Percentiles rank a stretch among this genome's conserved stretches.
These are phyloP conservation scores for Cryptosporidium parvum DNA, from an alignment of 169 alveolate species.

Conservation along the genomic window DNA sequence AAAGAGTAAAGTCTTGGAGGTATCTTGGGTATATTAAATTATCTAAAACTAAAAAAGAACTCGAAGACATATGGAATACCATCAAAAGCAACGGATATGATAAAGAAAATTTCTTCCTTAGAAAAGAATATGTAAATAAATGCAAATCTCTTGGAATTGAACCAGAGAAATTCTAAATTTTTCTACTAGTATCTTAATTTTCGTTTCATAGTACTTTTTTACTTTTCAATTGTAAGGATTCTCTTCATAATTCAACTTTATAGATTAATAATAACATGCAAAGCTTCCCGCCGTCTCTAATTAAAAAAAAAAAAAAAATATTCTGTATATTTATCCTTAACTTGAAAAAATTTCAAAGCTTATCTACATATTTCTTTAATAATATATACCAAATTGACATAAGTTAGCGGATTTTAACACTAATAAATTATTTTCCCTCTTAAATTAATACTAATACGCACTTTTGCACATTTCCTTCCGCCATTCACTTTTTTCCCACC, in stretches of 20 bases:
- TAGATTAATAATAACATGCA: background rate
- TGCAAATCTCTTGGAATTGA: slow-evolving; percentile 23
- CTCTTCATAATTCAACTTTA: background rate
- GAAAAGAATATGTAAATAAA: slow-evolving; percentile 58
- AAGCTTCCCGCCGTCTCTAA: slow-evolving; percentile 33
- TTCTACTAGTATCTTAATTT: background rate
- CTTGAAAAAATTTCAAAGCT: too few species aligned
- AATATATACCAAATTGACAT: background rate
- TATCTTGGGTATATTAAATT: slow-evolving; percentile 44
- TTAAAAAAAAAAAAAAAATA: background rate
- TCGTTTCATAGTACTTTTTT: background rate
- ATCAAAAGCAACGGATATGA: slow-evolving; percentile 24
- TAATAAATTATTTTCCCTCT: too few species aligned
- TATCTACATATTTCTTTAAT: too few species aligned
- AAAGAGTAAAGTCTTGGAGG: slow-evolving; percentile 50
- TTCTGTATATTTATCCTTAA: too few species aligned
- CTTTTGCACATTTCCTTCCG: slow-evolving; percentile 29
- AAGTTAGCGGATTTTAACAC: too few species aligned
- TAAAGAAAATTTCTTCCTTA: slow-evolving; percentile 25
- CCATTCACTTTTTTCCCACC: slow-evolving; percentile 20
- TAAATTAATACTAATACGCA: background rate
- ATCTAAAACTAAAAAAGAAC: slow-evolving; percentile 35
- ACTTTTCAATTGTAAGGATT: too few species aligned
- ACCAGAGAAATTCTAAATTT: slow-evolving; percentile 29
- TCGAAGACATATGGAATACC: slow-evolving; percentile 32